A percentile compares a stretch with the other conserved stretches of the same genome.
Evolutionary conservation across 164 flowering plant genomes (phyloP).

Genomic region (Magnolia changhungtana): DNA sequence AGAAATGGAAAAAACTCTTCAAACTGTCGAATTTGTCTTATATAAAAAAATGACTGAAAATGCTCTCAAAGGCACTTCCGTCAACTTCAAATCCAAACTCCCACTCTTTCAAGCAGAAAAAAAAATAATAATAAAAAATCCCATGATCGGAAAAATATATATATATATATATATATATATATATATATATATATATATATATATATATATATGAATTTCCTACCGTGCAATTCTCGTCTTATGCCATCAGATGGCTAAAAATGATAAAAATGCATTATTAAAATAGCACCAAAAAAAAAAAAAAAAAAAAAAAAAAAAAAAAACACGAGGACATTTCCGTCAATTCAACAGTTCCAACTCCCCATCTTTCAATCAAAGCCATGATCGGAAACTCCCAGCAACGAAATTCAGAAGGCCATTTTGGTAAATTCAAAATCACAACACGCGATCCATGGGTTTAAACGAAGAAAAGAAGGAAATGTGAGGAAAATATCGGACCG

Average conservation of each 20-base stretch:
- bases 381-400: neutral
- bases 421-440: neutral
- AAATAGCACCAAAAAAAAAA: too few relatives aligned
- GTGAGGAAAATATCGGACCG: conserved; percentile 30
- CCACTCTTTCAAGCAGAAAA: neutral
- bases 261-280: neutral
- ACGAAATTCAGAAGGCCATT: neutral
- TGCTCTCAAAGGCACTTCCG: neutral
- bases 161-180: too few relatives aligned
- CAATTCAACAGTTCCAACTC: neutral
- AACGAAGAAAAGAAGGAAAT: neutral
- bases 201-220: too few relatives aligned
- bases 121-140: neutral
- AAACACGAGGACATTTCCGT: neutral
- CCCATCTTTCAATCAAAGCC: neutral
- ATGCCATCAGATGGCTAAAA: neutral
- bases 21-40: neutral
- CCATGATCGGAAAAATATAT: neutral
- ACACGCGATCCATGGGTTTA: too few relatives aligned
- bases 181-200: too few relatives aligned
- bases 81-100: neutral
- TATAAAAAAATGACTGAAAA: neutral
- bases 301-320: too few relatives aligned
- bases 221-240: neutral
- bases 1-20: neutral